A percentile compares a stretch with the other conserved stretches of the same genome.
Evolutionary conservation across 768 basidiomycete genomes (phyloP).

Genomic region (Naganishia friedmannii): DNA sequence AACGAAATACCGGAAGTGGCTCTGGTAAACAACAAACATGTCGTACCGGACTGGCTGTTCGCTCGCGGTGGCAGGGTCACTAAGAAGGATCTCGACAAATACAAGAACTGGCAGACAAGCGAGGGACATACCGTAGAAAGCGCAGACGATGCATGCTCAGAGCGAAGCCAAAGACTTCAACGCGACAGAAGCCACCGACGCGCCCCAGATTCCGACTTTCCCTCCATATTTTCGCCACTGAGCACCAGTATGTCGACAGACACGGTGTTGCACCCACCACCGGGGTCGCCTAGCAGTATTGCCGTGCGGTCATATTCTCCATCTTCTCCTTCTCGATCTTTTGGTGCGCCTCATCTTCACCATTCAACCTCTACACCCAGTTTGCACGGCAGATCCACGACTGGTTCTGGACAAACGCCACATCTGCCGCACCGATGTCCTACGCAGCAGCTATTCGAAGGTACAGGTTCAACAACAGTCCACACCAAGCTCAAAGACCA

Average conservation of each 20-base stretch:
- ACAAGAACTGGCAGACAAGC: constrained; percentile 39
- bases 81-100: constrained; percentile 25
- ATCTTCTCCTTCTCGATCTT: constrained; percentile 33
- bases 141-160: constrained; percentile 9
- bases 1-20: constrained; percentile 87
- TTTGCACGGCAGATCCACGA: constrained; percentile 28
- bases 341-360: constrained; percentile 42
- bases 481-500: constrained; percentile 94
- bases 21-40: constrained; percentile 89
- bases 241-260: neutral
- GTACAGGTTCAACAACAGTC: constrained; percentile 86
- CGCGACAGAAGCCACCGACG: constrained; percentile 15
- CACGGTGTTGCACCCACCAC: constrained; percentile 1
- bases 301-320: constrained; percentile 44
- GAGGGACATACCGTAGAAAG: constrained; percentile 30
- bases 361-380: constrained; percentile 46
- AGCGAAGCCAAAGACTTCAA: constrained; percentile 5
- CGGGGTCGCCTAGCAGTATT: constrained; percentile 20
- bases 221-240: constrained; percentile 27
- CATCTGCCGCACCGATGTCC: constrained; percentile 24
- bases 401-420: neutral
- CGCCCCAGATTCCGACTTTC: constrained; percentile 25
- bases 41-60: constrained; percentile 90
- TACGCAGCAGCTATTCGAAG: constrained; percentile 60
- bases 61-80: constrained; percentile 28